These are phyloP conservation scores for Fusarium poae DNA, from an alignment of 2,329 filamentous ascomycete genomes.

Conservation along the genomic window DNA sequence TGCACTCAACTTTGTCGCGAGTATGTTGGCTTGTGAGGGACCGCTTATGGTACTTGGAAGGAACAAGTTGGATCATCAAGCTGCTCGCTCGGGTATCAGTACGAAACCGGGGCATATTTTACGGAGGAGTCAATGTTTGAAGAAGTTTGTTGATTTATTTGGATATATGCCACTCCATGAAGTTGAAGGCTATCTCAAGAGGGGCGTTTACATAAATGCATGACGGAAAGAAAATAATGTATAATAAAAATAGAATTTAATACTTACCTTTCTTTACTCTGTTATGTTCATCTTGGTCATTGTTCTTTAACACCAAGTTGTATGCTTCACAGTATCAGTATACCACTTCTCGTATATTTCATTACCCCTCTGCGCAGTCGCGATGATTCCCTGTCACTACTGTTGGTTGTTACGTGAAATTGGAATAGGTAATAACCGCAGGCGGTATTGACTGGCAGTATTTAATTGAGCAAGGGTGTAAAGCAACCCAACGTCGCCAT, in stretches of 20 bases:
- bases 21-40: conserved; percentile 50
- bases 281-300: rapidly evolving
- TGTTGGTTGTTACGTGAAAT: too few relatives aligned
- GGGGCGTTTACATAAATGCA: neutral
- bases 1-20: conserved; percentile 54
- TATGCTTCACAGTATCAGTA: too few relatives aligned
- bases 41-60: conserved; percentile 51
- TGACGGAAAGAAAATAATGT: neutral
- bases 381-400: neutral
- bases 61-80: neutral
- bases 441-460: neutral
- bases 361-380: neutral
- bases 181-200: neutral
- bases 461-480: neutral
- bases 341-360: neutral
- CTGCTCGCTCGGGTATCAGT: neutral
- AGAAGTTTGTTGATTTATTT: neutral
- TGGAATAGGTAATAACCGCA: rapidly evolving
- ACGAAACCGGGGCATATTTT: neutral
- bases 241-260: neutral
- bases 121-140: neutral
- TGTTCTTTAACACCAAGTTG: too few relatives aligned
- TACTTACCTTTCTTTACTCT: neutral
- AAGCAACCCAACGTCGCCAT: too few relatives aligned
- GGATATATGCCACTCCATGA: conserved; percentile 2